Evolutionary conservation across 805 yeast species (phyloP), one percentile per base, ranked within the genome.

Genomic region (Zygosaccharomyces lentus): DNA sequence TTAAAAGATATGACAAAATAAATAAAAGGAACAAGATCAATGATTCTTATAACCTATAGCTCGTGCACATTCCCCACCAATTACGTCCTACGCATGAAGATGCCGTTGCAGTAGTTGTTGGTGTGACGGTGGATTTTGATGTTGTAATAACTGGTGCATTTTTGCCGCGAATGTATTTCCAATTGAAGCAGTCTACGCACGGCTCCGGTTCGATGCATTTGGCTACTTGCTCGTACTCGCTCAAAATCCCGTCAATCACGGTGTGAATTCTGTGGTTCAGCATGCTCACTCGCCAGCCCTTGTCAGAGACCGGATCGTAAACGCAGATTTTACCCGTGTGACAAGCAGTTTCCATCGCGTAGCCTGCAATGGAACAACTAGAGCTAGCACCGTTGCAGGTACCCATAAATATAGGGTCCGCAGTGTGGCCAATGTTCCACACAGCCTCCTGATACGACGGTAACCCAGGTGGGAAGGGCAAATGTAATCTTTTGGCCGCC

Each of bases 401-500:
- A 0, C 99, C 99, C 91, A 90, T 84, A 59, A 75, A 93, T 1
- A 93, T 87, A 1, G 99, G 99, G 63, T 93, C 99, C 0, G 96
- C 98, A 1, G 93, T 93, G 63, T 93, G 91, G 2, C 99, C 99
- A 61, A 93, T 70, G 62, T 93, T 97, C 95, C 95, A 93, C 8
- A 93, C 77, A 52, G 87, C 83, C 57, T 90, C 97, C 67, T 79
- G 69, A 56, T 82, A 77, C 6, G 71, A 67, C 0, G 96, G 90
- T 10, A 87, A 62, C 1, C 96, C 96, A 0, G 99, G 99, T 1
- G 98, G 95, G 69, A 78, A 76, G 0, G 99, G 99, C 41, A 93
- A 73, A 67, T 90, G 97, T 37, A 93, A 71, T 54, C 99, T 75
- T 55, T 75, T 75, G 0, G 93, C 78, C 1, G 99, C 93, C 46